Base-by-base conservation (phyloP, 2,329 filamentous ascomycete genomes). In the Corynespora cassiicola region DNA sequence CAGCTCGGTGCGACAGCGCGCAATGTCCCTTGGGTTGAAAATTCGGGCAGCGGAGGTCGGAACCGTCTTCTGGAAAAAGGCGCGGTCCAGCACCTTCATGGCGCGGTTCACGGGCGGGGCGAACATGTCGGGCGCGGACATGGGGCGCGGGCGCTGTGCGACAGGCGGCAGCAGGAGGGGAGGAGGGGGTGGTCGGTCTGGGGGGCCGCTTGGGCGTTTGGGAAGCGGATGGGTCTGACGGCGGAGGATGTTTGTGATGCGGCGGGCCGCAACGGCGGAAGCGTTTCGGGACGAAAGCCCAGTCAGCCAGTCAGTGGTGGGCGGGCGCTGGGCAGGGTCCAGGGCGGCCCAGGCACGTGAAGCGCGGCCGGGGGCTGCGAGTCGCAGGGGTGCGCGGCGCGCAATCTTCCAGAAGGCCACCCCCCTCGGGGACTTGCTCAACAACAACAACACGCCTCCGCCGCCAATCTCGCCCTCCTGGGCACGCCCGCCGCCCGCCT, bases 101-200 rank as follows among this genome's bases (percentile, higher is more conserved):
- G 86, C 84, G 66, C 88, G 86, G 56, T 92, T 86, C 43, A 90
- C 76, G 16, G 91, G 90, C 30, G 90, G 89, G 51, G 85, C 83
- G 68, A 96, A 88, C 79, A 84, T 82, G 34, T 61, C 57, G 45
- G 39, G 29, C 15, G 71, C 45, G 34, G 54, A 50, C 63, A 65
- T 23, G 12, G 23, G 19, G 15, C 6, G 11, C 4, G 26, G 31
- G 25, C 19, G 17, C 16, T 9, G 12, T 25, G 34, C 24, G 34
- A 28, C 33, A 17, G 18, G 23, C n/a, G n/a, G n/a, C n/a, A n/a
- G n/a, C n/a, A n/a, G n/a, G n/a, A n/a, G n/a, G n/a, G n/a, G n/a
- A n/a, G n/a, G n/a, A n/a, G n/a, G n/a, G n/a, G n/a, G n/a, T n/a
- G n/a, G n/a, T n/a, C n/a, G n/a, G n/a, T n/a, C n/a, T n/a, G n/a